A percentile compares a stretch with the other conserved stretches of the same genome.
Evolutionary conservation across 768 basidiomycete genomes (phyloP).

Genomic region (Phanerodontia chrysosporium): DNA sequence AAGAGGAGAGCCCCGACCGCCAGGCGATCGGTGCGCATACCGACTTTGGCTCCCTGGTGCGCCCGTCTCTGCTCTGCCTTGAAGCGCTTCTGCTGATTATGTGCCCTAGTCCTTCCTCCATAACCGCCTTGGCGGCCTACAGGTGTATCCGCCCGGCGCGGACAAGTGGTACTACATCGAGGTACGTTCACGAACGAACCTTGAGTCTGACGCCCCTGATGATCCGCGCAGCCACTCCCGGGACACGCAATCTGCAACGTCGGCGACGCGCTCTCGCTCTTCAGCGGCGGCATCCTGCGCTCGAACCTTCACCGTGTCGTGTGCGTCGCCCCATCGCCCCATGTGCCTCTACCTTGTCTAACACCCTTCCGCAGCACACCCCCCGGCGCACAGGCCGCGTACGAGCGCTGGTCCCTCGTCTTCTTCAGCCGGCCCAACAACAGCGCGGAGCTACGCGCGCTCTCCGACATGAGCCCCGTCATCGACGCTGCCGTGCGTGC

Average conservation of each 20-base stretch:
- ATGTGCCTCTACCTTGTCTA: not conserved
- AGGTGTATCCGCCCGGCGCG: slow-evolving; percentile 58
- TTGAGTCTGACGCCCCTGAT: slow-evolving; percentile 6
- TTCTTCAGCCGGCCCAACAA: slow-evolving; percentile 64
- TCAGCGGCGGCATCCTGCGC: slow-evolving; percentile 63
- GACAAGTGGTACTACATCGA: slow-evolving; percentile 67
- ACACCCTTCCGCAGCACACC: slow-evolving; percentile 33
- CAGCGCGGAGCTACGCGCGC: slow-evolving; percentile 43
- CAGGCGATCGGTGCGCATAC: slow-evolving; percentile 31
- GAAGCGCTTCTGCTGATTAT: not conserved
- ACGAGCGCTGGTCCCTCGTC: slow-evolving; percentile 63
- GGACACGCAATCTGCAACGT: slow-evolving; percentile 33
- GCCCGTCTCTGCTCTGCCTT: not conserved
- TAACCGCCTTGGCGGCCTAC: slow-evolving; percentile 66
- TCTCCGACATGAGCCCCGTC: slow-evolving; percentile 45
- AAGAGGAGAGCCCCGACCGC: slow-evolving; percentile 14
- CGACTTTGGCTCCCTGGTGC: slow-evolving; percentile 31
- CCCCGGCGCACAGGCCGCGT: slow-evolving; percentile 47
- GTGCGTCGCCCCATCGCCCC: slow-evolving; percentile 23
- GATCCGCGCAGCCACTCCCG: slow-evolving; percentile 23
- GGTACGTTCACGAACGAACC: slow-evolving; percentile 28
- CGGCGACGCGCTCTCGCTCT: slow-evolving; percentile 55
- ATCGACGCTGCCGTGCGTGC: slow-evolving; percentile 42
- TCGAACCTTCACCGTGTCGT: slow-evolving; percentile 64
- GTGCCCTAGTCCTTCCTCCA: slow-evolving; percentile 55